phyloP scores from a whole-genome alignment of 2,329 filamentous ascomycete genomes.

The Onygena corvina region DNA sequence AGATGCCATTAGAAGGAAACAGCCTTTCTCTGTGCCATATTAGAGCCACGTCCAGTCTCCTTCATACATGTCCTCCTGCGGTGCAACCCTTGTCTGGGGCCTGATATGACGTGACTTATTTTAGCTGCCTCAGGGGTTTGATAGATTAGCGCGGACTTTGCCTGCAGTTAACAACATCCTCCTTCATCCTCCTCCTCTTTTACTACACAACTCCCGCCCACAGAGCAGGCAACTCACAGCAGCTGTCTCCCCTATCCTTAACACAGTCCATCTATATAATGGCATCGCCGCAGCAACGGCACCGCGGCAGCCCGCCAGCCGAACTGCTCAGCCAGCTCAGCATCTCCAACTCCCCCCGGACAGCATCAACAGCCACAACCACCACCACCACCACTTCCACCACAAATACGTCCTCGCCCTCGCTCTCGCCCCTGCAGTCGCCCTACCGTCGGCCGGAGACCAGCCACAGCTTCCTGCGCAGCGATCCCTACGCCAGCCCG shows the following conservation, averaged over 20 bases:
- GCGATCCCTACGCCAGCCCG: slow-evolving; percentile 7
- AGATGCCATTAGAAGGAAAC: slow-evolving; percentile 2
- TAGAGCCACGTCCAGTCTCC: not conserved
- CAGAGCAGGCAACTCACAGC: too few relatives aligned
- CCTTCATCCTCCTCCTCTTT: too few relatives aligned
- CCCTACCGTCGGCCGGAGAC: slow-evolving; percentile 1
- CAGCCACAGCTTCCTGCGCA: not conserved
- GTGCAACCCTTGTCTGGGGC: too few relatives aligned
- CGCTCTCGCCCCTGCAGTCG: slow-evolving; percentile 7
- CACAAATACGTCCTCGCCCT: slow-evolving; percentile 1
- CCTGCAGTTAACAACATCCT: too few relatives aligned
- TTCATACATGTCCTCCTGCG: not conserved
- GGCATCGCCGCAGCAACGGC: slow-evolving; percentile 4
- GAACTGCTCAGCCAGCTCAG: slow-evolving; percentile 11
- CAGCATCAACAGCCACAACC: slow-evolving; percentile 9
- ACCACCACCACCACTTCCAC: slow-evolving; percentile 8
- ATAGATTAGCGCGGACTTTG: too few relatives aligned
- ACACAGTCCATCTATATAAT: too few relatives aligned
- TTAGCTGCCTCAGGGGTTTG: too few relatives aligned
- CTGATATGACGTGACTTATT: too few relatives aligned
- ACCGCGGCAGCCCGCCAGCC: slow-evolving; percentile 4
- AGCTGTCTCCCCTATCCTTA: too few relatives aligned
- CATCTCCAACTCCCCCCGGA: not conserved
- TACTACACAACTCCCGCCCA: too few relatives aligned
- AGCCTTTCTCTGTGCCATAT: not conserved